These are phyloP conservation scores for Tinospora cordifolia DNA, from an alignment of 164 flowering plant species.

Conservation along the genomic window DNA sequence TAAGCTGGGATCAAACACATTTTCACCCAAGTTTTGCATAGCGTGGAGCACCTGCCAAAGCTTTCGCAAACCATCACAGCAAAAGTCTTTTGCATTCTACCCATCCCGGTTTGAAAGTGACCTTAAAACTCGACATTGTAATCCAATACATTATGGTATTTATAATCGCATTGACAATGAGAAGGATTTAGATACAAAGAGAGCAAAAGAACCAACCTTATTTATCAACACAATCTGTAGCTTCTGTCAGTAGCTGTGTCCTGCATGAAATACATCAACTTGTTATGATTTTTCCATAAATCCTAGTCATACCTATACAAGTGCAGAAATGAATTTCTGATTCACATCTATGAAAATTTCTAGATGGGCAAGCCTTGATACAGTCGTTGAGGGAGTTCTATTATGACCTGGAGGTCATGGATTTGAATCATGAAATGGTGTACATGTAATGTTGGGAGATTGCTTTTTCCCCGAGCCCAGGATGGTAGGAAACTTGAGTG, in stretches of 20 bases:
- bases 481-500: too few species aligned
- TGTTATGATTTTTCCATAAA: background rate
- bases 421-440: too few species aligned
- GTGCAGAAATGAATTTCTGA: background rate
- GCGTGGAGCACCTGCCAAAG: too few species aligned
- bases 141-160: background rate
- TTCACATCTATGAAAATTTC: too few species aligned
- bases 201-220: conserved; percentile 18
- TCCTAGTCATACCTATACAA: background rate
- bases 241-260: conserved; percentile 33
- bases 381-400: too few species aligned
- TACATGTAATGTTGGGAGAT: too few species aligned
- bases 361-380: too few species aligned
- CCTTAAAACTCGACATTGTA: background rate
- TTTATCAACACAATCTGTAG: conserved; percentile 30
- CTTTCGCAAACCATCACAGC: background rate
- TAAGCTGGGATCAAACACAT: background rate
- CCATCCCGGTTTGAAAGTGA: background rate
- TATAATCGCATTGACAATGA: background rate
- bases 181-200: background rate
- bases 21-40: background rate
- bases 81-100: background rate
- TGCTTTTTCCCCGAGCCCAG: too few species aligned
- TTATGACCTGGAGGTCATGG: too few species aligned
- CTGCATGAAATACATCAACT: conserved; percentile 1